Evolutionary conservation across 2,329 filamentous ascomycete species (phyloP).

Genomic region (Cercospora janseana): DNA sequence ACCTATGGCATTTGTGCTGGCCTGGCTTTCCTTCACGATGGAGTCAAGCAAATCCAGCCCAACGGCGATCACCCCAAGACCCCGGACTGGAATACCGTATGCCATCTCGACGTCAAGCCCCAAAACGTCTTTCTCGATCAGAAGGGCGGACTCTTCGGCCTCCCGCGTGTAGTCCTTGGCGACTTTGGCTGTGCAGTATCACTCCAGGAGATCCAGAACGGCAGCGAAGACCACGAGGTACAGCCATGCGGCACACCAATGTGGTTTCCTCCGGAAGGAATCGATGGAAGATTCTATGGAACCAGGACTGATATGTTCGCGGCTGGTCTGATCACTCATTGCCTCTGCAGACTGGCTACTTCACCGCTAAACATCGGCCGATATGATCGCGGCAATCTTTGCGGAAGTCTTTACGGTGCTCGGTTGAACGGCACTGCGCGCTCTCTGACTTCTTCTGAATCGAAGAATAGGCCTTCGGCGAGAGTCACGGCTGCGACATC

Average conservation of each 20-base stretch:
- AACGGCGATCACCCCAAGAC: neutral
- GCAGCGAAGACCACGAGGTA: constrained; percentile 3
- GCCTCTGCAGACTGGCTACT: constrained; percentile 5
- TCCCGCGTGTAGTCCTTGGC: constrained; percentile 20
- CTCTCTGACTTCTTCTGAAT: constrained; percentile 7
- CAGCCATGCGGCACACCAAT: constrained; percentile 21
- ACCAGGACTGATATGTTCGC: constrained; percentile 24
- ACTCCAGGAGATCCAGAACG: constrained; percentile 11
- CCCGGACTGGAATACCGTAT: constrained; percentile 21
- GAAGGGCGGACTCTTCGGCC: neutral
- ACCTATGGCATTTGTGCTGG: constrained; percentile 16
- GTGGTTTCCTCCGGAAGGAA: constrained; percentile 26
- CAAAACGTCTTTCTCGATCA: constrained; percentile 23
- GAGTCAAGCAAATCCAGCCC: constrained; percentile 10
- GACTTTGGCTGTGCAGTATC: constrained; percentile 27
- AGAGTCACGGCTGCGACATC: constrained; percentile 13
- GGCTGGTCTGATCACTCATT: constrained; percentile 20
- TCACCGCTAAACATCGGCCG: neutral
- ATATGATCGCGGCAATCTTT: neutral
- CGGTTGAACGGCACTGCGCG: constrained; percentile 13
- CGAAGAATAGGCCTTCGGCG: constrained; percentile 14
- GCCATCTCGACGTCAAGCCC: constrained; percentile 23
- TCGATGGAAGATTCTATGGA: constrained; percentile 13
- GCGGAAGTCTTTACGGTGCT: constrained; percentile 13
- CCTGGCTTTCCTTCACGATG: constrained; percentile 37